Evolutionary conservation across 2,329 filamentous ascomycete species (phyloP).

Genomic region (Sclerotinia trifoliorum): DNA sequence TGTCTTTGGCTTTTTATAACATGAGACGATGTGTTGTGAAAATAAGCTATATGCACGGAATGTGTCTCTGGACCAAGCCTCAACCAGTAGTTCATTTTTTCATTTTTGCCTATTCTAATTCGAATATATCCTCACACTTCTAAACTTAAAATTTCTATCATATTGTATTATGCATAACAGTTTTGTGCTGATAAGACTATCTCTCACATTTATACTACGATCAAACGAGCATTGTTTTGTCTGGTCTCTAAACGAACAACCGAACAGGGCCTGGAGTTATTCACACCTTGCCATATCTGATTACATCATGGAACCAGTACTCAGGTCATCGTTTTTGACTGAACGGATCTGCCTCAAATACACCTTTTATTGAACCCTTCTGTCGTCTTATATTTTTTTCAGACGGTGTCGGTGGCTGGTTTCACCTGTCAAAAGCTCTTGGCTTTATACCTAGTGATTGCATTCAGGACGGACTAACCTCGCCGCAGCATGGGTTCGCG

Average conservation of each 20-base stretch:
- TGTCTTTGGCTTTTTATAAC: not conserved
- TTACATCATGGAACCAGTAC: not conserved
- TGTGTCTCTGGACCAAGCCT: not conserved
- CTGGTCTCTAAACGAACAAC: constrained; percentile 28
- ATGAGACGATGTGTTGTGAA: too few species aligned
- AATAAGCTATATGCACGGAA: not conserved
- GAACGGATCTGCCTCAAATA: not conserved
- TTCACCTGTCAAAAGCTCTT: constrained; percentile 30
- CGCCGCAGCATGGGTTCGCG: constrained; percentile 14
- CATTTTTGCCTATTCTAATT: not conserved
- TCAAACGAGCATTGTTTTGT: constrained; percentile 36
- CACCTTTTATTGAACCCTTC: not conserved
- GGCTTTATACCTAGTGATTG: not conserved
- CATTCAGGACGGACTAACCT: not conserved
- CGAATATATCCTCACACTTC: not conserved
- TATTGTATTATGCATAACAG: constrained; percentile 9
- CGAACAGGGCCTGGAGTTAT: constrained; percentile 20
- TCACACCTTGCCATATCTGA: constrained; percentile 24
- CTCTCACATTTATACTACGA: constrained; percentile 24
- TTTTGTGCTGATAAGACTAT: constrained; percentile 6
- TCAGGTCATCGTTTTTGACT: not conserved
- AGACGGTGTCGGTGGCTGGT: constrained; percentile 29
- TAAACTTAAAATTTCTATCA: not conserved
- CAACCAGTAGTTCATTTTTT: not conserved
- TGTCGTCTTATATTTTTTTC: constrained; percentile 16